phyloP scores from a whole-genome alignment of 176 grass and related monocot species.

The Eragrostis curvula region DNA sequence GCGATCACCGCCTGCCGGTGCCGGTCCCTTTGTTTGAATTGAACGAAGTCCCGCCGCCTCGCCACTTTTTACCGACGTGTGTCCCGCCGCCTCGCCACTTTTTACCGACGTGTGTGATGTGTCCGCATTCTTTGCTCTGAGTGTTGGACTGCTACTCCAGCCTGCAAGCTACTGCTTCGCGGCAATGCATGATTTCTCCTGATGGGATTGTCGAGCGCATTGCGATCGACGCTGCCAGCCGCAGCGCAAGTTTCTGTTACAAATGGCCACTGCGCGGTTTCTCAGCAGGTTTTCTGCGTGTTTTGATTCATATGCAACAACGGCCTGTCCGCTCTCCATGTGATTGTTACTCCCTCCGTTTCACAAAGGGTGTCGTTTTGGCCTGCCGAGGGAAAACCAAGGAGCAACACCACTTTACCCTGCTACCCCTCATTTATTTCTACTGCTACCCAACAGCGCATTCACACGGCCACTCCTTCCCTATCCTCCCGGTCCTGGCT shows the following conservation, averaged over 20 bases:
- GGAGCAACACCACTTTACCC: too few species aligned
- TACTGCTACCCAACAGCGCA: too few species aligned
- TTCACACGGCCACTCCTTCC: too few species aligned
- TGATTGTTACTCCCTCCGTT: too few species aligned
- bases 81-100: neutral
- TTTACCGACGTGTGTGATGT: neutral
- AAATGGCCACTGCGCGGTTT: neutral
- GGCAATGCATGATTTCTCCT: neutral
- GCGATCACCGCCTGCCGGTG: neutral
- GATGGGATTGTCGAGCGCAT: neutral
- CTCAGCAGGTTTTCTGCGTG: neutral
- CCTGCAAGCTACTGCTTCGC: neutral
- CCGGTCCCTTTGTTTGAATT: slow-evolving; percentile 41
- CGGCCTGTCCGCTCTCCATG: too few species aligned
- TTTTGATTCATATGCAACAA: neutral
- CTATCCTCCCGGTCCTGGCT: too few species aligned
- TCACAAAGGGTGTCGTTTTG: too few species aligned
- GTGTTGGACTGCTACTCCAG: too few species aligned
- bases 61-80: neutral
- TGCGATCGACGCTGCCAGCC: neutral
- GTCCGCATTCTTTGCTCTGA: neutral
- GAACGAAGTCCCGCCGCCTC: slow-evolving; percentile 21
- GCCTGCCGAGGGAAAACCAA: too few species aligned
- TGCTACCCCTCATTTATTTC: too few species aligned
- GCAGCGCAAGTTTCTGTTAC: neutral